Base-by-base conservation (phyloP, 371 early-diverging fungal species). In the Smittium mucronatum region DNA sequence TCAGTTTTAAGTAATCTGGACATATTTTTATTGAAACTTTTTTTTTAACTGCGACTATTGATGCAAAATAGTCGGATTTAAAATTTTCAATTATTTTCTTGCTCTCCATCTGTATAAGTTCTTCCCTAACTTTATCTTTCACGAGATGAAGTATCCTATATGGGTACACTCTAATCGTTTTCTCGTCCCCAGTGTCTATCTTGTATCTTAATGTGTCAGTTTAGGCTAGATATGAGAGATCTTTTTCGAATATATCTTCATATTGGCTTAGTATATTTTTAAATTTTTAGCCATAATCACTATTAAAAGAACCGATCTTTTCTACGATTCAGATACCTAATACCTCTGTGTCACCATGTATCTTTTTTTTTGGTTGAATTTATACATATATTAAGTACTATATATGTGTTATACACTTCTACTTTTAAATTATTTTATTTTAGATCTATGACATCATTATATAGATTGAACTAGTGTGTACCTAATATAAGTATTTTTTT, bases 391-490 rank as follows among this genome's bases (percentile, higher is more conserved):
- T 61, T 61, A 15, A 61, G 33, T 26, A 61, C 63, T 61, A 61
- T 33, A 61, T 61, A 5, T 26, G 63, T n/a, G 63, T 61, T 33
- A 28, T 61, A 16, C 5, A 16, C 31, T n/a, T 61, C 63, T 16
- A 61, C 15, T 16, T 15, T n/a, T 33, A 61, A 26, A 11, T 61
- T 26, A 11, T 61, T 28, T 5, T n/a, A 11, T 61, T 61, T 61
- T 61, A 61, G 26, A 26, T 61, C 63, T 61, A 61, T 11, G 16
- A 61, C n/a, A 61, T 5, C 63, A 33, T 61, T 61, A 33, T 61
- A 61, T 16, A 15, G 5, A 33, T n/a, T 61, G 63, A 61, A 33
- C 5, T 26, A 61, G n/a, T 61, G 15, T 61, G 63, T 61, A 11
- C 63, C 63, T 61, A 61, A 61, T 30, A 61, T 61, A 16, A 61